Evolutionary conservation across 768 basidiomycete species (phyloP).

Genomic region (Leccinum boreale): DNA sequence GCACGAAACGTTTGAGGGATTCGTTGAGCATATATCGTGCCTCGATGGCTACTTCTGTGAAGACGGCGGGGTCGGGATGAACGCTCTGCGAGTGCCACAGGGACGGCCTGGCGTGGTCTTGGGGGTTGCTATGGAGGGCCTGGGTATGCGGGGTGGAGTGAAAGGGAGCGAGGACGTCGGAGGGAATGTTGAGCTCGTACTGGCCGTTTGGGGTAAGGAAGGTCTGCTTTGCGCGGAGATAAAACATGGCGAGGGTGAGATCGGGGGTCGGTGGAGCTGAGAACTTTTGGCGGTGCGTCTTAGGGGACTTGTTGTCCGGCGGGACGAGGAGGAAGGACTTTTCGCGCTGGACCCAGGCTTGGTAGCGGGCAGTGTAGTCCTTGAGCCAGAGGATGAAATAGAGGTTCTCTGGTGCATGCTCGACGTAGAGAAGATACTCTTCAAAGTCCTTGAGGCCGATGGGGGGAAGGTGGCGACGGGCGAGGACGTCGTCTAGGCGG

Average conservation of each 20-base stretch:
- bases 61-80: constrained; percentile 66
- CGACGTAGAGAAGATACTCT: constrained; percentile 81
- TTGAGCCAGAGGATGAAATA: constrained; percentile 83
- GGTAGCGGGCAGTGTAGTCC: constrained; percentile 59
- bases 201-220: constrained; percentile 71
- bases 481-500: constrained; percentile 69
- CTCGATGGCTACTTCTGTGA: constrained; percentile 57
- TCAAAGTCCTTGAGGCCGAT: constrained; percentile 74
- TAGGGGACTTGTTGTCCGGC: constrained; percentile 41
- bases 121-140: neutral
- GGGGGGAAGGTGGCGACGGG: constrained; percentile 75
- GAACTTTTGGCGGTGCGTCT: constrained; percentile 32
- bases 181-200: constrained; percentile 71
- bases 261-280: constrained; percentile 37
- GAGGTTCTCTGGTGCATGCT: constrained; percentile 73
- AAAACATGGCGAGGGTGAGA: constrained; percentile 68
- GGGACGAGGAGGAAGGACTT: constrained; percentile 26
- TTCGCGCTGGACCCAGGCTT: constrained; percentile 37
- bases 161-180: constrained; percentile 60
- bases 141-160: constrained; percentile 41
- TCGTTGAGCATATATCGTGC: constrained; percentile 57
- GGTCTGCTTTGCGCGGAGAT: constrained; percentile 74
- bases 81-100: constrained; percentile 30
- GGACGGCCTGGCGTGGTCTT: constrained; percentile 6
- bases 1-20: constrained; percentile 63